Evolutionary conservation across 2,329 filamentous ascomycete genomes (phyloP).

Genomic region (Aureobasidium sp.): DNA sequence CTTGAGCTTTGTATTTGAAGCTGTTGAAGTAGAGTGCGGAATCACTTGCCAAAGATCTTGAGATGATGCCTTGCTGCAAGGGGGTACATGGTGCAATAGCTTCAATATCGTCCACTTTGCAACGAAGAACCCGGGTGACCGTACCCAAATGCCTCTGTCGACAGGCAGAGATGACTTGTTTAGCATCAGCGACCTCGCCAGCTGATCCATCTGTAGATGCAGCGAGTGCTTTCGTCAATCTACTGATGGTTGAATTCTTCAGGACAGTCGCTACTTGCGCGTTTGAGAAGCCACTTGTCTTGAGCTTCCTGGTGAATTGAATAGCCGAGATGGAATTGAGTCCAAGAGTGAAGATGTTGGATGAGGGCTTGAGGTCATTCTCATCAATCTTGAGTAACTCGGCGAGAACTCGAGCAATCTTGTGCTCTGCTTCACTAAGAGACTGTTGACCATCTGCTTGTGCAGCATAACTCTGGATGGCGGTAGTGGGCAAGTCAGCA

Average conservation of each 20-base stretch:
- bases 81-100: constrained; percentile 75
- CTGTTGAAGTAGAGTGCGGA: constrained; percentile 65
- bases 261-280: constrained; percentile 61
- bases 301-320: constrained; percentile 57
- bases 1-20: constrained; percentile 53
- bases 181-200: constrained; percentile 38
- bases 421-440: constrained; percentile 33
- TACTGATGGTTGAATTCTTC: constrained; percentile 39
- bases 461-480: constrained; percentile 45
- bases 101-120: constrained; percentile 52
- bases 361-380: constrained; percentile 41
- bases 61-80: constrained; percentile 79
- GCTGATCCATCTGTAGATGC: constrained; percentile 13
- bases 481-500: constrained; percentile 47
- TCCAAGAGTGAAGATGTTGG: constrained; percentile 76
- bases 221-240: constrained; percentile 30
- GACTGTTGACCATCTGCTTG: constrained; percentile 16
- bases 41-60: constrained; percentile 52
- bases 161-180: constrained; percentile 55
- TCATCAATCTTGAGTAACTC: constrained; percentile 41
- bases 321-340: constrained; percentile 83
- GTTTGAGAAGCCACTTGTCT: constrained; percentile 49
- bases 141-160: constrained; percentile 50
- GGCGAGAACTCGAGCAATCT: constrained; percentile 47
- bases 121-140: constrained; percentile 45